Evolutionary conservation across 2,329 filamentous ascomycete species (phyloP).

Genomic region (Colletotrichum tropicicola): DNA sequence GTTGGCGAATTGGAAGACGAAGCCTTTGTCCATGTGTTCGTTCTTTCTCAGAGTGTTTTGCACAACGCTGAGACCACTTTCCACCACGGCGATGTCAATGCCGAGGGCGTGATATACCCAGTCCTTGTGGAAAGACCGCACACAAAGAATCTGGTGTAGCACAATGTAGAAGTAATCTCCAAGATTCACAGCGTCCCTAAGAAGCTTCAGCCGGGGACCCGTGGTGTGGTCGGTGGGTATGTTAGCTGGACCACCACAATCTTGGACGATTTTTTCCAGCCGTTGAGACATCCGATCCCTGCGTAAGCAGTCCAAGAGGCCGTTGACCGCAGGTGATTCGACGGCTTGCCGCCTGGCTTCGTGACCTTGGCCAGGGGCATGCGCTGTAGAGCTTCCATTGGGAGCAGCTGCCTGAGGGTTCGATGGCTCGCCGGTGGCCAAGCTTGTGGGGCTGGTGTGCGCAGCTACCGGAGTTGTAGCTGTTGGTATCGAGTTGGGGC

Average conservation of each 20-base stretch:
- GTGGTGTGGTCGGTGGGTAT: conserved; percentile 12
- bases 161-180: conserved; percentile 71
- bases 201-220: conserved; percentile 57
- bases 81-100: conserved; percentile 31
- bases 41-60: conserved; percentile 49
- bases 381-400: not conserved
- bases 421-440: not conserved
- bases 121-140: conserved; percentile 54
- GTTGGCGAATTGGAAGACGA: conserved; percentile 43
- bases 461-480: not conserved
- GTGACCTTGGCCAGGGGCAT: not conserved
- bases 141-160: conserved; percentile 72
- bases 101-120: conserved; percentile 40
- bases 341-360: not conserved
- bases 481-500: not conserved
- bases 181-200: conserved; percentile 62
- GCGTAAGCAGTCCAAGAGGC: not conserved
- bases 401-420: not conserved
- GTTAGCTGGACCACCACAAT: not conserved
- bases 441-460: not conserved
- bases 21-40: conserved; percentile 35
- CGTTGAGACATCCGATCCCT: not conserved
- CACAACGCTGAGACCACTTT: conserved; percentile 44
- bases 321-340: not conserved
- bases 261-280: not conserved